Percentiles rank a stretch among this genome's conserved stretches.
Evolutionary conservation across 495 filamentous ascomycete species (phyloP).

Genomic region (Talaromyces stipitatus): DNA sequence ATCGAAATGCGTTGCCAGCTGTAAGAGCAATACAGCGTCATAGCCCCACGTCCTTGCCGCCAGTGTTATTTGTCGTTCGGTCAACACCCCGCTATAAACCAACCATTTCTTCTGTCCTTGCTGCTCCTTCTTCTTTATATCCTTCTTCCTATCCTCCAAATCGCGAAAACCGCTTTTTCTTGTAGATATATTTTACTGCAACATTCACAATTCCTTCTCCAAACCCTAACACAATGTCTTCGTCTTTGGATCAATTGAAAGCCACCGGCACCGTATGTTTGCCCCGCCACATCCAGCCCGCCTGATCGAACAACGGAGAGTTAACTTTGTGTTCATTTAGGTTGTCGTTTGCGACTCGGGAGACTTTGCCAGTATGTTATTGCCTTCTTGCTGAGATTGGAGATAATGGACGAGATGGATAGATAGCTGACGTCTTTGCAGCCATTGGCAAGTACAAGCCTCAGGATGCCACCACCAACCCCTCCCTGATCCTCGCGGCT

Average conservation of each 20-base stretch:
- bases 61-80: neutral
- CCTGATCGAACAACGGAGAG: conserved; percentile 16
- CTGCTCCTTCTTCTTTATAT: conserved; percentile 18
- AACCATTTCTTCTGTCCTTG: conserved; percentile 17
- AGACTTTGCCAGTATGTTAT: conserved; percentile 69
- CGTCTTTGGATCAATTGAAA: conserved; percentile 93
- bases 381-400: conserved; percentile 14
- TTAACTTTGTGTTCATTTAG: conserved; percentile 27
- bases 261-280: conserved; percentile 83
- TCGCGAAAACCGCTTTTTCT: neutral
- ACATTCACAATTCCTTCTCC: conserved; percentile 3
- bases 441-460: conserved; percentile 99
- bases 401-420: neutral
- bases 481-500: conserved; percentile 92
- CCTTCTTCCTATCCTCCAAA: conserved; percentile 6
- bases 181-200: neutral
- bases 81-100: conserved; percentile 17
- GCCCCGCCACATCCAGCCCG: conserved; percentile 21
- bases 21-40: conserved; percentile 13
- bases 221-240: conserved; percentile 55
- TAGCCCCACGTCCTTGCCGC: conserved; percentile 24
- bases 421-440: conserved; percentile 21
- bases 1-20: neutral
- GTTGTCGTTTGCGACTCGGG: conserved; percentile 95
- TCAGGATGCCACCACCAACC: conserved; percentile 99